Evolutionary conservation across 371 early-diverging fungal genomes (phyloP).

Genomic region (Apophysomyces trapeziformis): DNA sequence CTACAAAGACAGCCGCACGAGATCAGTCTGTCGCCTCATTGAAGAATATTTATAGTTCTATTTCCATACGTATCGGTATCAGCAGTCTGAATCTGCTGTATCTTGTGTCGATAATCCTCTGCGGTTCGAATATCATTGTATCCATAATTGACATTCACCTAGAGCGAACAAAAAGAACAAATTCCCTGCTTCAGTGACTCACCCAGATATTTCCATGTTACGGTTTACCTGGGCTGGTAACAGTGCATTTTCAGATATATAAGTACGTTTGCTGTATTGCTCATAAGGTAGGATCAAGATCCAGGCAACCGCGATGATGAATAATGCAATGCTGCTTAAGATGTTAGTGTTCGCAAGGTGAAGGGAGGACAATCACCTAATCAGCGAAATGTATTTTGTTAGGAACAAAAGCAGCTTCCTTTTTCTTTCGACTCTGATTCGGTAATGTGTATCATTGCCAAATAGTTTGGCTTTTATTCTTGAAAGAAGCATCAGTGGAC

Average conservation of each 20-base stretch:
- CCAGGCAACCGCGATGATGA: slow-evolving; percentile 55
- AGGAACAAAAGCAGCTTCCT: slow-evolving; percentile 16
- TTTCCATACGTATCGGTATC: slow-evolving; percentile 31
- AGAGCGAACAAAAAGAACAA: not conserved
- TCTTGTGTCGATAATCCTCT: slow-evolving; percentile 48
- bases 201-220: not conserved
- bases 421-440: slow-evolving; percentile 17
- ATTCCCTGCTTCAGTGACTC: not conserved
- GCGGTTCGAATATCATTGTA: slow-evolving; percentile 55
- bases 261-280: slow-evolving; percentile 59
- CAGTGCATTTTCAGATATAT: slow-evolving; percentile 85
- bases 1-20: slow-evolving; percentile 21
- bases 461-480: slow-evolving; percentile 16
- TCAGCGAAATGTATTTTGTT: slow-evolving; percentile 23
- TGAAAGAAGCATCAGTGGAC: slow-evolving; percentile 19
- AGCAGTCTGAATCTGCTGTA: slow-evolving; percentile 24
- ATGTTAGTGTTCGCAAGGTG: not conserved
- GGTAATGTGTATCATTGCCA: slow-evolving; percentile 1
- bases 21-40: too few relatives aligned
- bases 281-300: slow-evolving; percentile 57
- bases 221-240: slow-evolving; percentile 70
- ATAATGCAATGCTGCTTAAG: slow-evolving; percentile 45
- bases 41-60: not conserved
- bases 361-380: slow-evolving; percentile 22
- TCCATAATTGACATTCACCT: slow-evolving; percentile 62